These are phyloP conservation scores for Fusarium lyarnte DNA, from an alignment of 2,329 filamentous ascomycete species.

Conservation along the genomic window DNA sequence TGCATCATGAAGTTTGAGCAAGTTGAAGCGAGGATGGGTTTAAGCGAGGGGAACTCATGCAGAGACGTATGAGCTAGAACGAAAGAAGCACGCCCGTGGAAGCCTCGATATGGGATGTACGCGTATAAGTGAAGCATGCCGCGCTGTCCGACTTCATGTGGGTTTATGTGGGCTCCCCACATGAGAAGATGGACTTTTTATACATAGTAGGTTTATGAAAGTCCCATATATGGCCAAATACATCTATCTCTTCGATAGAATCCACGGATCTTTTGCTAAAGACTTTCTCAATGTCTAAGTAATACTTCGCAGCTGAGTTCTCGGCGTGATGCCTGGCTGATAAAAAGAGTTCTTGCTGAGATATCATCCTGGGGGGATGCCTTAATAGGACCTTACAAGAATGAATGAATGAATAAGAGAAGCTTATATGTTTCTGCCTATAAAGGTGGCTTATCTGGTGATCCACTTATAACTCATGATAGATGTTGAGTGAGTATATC, in stretches of 20 bases:
- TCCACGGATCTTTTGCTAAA: rapidly evolving
- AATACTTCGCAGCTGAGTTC: no score
- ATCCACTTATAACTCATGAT: rapidly evolving
- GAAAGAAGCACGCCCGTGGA: not conserved
- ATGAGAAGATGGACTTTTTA: not conserved
- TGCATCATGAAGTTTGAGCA: not conserved
- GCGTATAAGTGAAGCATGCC: not conserved
- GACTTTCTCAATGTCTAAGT: rapidly evolving
- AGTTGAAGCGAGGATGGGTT: not conserved
- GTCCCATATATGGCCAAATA: rapidly evolving
- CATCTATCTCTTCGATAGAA: rapidly evolving
- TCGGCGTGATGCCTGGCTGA: rapidly evolving
- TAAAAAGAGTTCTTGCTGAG: not conserved
- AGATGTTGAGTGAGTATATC: not conserved
- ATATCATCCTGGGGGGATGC: not conserved
- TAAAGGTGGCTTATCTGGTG: rapidly evolving
- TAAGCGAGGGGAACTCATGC: not conserved
- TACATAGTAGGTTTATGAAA: rapidly evolving
- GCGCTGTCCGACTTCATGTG: not conserved
- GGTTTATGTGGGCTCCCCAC: not conserved
- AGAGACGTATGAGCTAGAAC: not conserved
- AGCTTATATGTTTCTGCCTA: not conserved
- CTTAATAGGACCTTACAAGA: rapidly evolving
- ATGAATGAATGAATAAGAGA: rapidly evolving
- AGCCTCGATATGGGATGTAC: not conserved